Evolutionary conservation across 2,329 filamentous ascomycete species (phyloP).

Genomic region (Colletotrichum siamense): DNA sequence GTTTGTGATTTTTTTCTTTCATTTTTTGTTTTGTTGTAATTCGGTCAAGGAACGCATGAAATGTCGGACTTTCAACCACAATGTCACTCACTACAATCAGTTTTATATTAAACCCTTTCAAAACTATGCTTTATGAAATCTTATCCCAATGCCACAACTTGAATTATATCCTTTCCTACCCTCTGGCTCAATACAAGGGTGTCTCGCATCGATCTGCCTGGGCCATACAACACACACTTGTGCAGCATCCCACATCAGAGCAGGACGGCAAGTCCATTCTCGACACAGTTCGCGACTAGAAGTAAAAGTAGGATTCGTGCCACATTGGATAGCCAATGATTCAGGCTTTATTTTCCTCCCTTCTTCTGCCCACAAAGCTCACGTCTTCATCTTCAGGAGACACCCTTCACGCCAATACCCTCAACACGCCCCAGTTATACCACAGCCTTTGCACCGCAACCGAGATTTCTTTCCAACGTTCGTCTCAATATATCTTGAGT

Average conservation of each 20-base stretch:
- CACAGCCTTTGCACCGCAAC: accelerated
- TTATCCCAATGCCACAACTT: background rate
- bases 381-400: background rate
- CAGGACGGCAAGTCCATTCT: accelerated
- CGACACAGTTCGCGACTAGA: accelerated
- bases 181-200: background rate
- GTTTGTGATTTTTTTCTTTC: background rate
- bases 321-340: accelerated
- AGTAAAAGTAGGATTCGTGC: accelerated
- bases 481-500: accelerated
- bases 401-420: background rate
- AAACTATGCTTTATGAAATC: background rate
- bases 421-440: accelerated
- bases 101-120: accelerated
- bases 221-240: background rate
- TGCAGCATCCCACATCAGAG: background rate
- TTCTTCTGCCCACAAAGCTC: background rate
- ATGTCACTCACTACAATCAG: accelerated
- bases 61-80: accelerated
- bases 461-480: accelerated
- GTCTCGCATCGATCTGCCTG: background rate
- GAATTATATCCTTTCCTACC: accelerated
- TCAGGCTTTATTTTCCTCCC: background rate
- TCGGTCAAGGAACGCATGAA: accelerated
- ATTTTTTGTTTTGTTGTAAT: background rate